Base-by-base conservation (phyloP, 305 asterid species). In the Coffea humblotiana region DNA sequence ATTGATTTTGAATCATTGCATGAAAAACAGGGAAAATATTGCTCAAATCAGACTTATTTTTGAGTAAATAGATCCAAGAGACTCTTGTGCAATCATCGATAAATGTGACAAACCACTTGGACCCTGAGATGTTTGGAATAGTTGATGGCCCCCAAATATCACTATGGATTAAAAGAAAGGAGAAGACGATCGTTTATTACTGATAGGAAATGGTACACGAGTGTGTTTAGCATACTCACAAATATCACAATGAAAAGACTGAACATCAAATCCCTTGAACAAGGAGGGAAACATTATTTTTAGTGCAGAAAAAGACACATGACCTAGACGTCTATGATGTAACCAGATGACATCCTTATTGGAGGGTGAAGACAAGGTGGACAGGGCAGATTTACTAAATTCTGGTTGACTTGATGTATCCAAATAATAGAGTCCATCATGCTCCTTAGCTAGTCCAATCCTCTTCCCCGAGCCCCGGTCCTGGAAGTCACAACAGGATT, bases 191-290 rank as follows among this genome's bases (percentile, higher is more conserved):
- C 70, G 69, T 37, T 49, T 68, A 58, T 76, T 56, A 14, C 76
- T 82, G 4, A 61, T 45, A 14, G 27, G 76, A 73, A 65, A 68
- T 0, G 37, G 8, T 35, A 37, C 11, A 49, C 58, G 8, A 0
- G 43, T 45, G 25, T 78, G 77, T 74, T 82, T 68, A 8, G 77
- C 80, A 56, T 56, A 8, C 13, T 74, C 76, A 74, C 79, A 58
- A 5, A 74, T 18, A 32, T 56, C 65, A 74, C 80, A 68, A 43
- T 81, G 77, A 13, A 68, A 65, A 48, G 9, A 18, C 1, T 68
- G 65, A 14, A 37, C 3, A 25, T 60, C 65, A 37, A 40, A 4
- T 11, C 47, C 47, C 29, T 45, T 40, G 3, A 81, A 75, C 12
- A 43, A 49, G 14, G 25, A 29, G 25, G 51, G 64, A 75, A 56